These are phyloP conservation scores for Aspergillus biplanus DNA, from an alignment of 495 filamentous ascomycete genomes.

Conservation along the genomic window DNA sequence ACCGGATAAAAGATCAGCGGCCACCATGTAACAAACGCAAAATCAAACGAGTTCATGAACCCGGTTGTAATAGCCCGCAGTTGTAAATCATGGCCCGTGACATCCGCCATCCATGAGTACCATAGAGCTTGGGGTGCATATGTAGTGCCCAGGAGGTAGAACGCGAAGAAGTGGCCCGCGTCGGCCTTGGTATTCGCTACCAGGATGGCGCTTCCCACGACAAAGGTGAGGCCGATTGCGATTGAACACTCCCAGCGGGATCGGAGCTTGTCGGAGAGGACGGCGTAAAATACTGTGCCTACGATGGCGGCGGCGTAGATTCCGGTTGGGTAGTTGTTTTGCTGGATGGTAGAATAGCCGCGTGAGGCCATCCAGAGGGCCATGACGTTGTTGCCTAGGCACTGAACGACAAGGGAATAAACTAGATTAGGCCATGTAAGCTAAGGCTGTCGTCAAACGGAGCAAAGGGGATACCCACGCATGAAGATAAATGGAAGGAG, in stretches of 20 bases:
- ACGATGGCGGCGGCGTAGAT: conserved; percentile 40
- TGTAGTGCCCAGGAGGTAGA: conserved; percentile 40
- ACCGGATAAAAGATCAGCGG: conserved; percentile 41
- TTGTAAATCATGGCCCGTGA: conserved; percentile 39
- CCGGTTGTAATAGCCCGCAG: conserved; percentile 40
- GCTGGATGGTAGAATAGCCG: conserved; percentile 37
- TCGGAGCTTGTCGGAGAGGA: conserved; percentile 39
- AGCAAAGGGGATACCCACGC: conserved; percentile 24
- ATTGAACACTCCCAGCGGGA: conserved; percentile 42
- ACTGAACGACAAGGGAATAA: conserved; percentile 38
- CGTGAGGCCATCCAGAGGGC: conserved; percentile 40
- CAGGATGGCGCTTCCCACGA: conserved; percentile 38
- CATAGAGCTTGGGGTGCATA: conserved; percentile 42
- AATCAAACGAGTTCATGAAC: conserved; percentile 46
- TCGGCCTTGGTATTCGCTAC: conserved; percentile 29
- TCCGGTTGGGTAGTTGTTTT: conserved; percentile 40
- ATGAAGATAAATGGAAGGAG: conserved; percentile 41
- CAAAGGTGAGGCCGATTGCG: conserved; percentile 37
- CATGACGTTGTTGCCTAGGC: conserved; percentile 42
- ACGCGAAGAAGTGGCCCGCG: conserved; percentile 37
- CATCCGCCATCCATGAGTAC: conserved; percentile 44
- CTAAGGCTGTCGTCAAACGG: neutral
- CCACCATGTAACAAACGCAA: conserved; percentile 44
- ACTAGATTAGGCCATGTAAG: conserved; percentile 22
- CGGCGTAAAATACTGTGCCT: conserved; percentile 35